phyloP scores from a whole-genome alignment of 441 rosid species.

The Croton setiger region DNA sequence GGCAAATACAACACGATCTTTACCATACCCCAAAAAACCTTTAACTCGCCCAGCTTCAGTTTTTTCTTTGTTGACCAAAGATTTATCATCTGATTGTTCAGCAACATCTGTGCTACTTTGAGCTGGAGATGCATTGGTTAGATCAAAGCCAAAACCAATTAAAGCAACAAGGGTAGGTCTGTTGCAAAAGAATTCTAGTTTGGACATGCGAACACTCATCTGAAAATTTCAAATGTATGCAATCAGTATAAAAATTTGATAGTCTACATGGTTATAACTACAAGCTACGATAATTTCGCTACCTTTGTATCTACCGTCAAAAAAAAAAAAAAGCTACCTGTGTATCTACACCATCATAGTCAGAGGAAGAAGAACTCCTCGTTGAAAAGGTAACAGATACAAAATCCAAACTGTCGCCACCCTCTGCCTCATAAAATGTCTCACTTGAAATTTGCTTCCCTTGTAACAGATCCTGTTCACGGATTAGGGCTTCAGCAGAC shows the following conservation, averaged over 20 bases:
- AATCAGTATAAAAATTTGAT: slow-evolving; percentile 30
- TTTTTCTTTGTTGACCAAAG: slow-evolving; percentile 53
- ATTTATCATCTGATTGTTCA: slow-evolving; percentile 42
- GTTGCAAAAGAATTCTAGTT: slow-evolving; percentile 92
- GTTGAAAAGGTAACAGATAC: slow-evolving; percentile 81
- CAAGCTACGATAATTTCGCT: slow-evolving; percentile 24
- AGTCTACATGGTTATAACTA: slow-evolving; percentile 4
- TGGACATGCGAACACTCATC: slow-evolving; percentile 98
- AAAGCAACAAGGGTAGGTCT: slow-evolving; percentile 96
- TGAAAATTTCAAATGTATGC: slow-evolving; percentile 40
- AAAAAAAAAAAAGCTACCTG: too few species aligned
- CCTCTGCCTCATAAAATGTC: slow-evolving; percentile 88
- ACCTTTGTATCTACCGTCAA: too few species aligned
- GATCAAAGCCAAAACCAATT: slow-evolving; percentile 87
- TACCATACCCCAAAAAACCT: slow-evolving; percentile 96
- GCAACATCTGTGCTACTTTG: slow-evolving; percentile 32
- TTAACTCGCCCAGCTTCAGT: slow-evolving; percentile 75
- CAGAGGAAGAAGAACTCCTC: slow-evolving; percentile 71
- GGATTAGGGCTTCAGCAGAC: slow-evolving; percentile 47
- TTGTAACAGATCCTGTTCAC: slow-evolving; percentile 47
- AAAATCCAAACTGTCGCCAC: slow-evolving; percentile 71
- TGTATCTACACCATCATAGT: slow-evolving; percentile 91
- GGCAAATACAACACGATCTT: slow-evolving; percentile 90
- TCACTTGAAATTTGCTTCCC: slow-evolving; percentile 63
- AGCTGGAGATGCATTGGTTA: slow-evolving; percentile 43